phyloP scores from a whole-genome alignment of 73 alveolate species.

The Symbiodinium natans region DNA sequence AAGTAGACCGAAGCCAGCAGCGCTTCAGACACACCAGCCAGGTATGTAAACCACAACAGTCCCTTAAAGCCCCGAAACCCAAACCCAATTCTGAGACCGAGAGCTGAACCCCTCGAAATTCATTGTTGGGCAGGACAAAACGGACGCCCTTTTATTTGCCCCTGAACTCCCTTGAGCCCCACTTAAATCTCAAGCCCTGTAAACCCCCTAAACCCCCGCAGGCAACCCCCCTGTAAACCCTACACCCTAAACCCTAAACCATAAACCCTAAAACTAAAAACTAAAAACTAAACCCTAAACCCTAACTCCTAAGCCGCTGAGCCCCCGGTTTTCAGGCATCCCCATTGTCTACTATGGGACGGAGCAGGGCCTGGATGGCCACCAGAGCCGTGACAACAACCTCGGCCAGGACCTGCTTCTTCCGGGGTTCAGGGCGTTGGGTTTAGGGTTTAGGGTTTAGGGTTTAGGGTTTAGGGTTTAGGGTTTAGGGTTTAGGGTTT shows the following conservation, averaged over 20 bases:
- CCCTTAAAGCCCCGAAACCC: not conserved
- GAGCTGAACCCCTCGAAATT: not conserved
- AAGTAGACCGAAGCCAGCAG: too few relatives aligned
- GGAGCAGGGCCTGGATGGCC: constrained; percentile 89
- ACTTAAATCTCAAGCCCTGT: too few relatives aligned
- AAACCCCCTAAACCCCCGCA: too few relatives aligned
- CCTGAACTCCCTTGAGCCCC: too few relatives aligned
- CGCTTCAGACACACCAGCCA: too few relatives aligned
- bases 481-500: too few relatives aligned
- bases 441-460: too few relatives aligned
- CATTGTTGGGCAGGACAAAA: not conserved
- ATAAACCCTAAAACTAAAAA: not conserved
- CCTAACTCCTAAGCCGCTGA: not conserved
- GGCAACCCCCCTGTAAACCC: not conserved
- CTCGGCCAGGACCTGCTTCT: constrained; percentile 51
- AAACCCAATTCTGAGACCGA: not conserved
- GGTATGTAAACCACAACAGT: too few relatives aligned
- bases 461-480: too few relatives aligned
- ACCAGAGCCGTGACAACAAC: constrained; percentile 41
- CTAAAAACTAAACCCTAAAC: not conserved
- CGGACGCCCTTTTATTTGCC: too few relatives aligned
- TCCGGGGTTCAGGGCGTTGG: too few relatives aligned
- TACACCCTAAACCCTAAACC: not conserved
- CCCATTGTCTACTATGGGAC: constrained; percentile 50
- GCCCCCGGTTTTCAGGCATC: too few relatives aligned